A percentile compares a stretch with the other conserved stretches of the same genome.
Conservation (phyloP, 495 filamentous ascomycete species). For the Aspergillus sclerotioniger region DNA sequence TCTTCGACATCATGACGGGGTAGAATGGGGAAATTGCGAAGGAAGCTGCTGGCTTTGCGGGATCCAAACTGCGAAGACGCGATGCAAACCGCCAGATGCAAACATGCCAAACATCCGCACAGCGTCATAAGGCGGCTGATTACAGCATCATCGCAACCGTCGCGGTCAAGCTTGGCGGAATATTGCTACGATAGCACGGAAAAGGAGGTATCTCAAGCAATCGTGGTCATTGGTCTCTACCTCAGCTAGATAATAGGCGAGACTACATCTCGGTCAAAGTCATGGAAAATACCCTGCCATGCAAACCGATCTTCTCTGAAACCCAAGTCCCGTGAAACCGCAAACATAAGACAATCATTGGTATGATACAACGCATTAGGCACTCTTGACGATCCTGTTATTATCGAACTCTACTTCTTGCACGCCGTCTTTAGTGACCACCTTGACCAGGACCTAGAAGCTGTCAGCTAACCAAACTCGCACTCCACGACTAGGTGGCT, state of each 20-base stretch:
- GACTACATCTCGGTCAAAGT: conserved; percentile 19
- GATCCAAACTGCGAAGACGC: conserved; percentile 17
- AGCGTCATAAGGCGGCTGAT: conserved; percentile 13
- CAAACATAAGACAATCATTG: conserved; percentile 24
- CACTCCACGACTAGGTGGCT: not conserved
- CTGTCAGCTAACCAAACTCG: conserved; percentile 18
- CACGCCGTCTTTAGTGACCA: conserved; percentile 89
- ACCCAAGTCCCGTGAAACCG: conserved; percentile 27
- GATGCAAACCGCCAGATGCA: conserved; percentile 29
- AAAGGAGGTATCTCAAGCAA: not conserved
- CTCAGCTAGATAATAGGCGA: conserved; percentile 7
- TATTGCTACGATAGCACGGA: not conserved
- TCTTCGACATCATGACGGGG: conserved; percentile 63
- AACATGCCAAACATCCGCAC: conserved; percentile 41
- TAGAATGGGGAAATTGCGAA: conserved; percentile 11
- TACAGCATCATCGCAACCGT: not conserved
- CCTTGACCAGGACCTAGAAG: conserved; percentile 74
- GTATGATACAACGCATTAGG: conserved; percentile 56
- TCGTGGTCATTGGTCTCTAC: conserved; percentile 20
- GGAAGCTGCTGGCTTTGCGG: conserved; percentile 10
- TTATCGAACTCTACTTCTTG: conserved; percentile 76
- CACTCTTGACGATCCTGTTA: conserved; percentile 65
- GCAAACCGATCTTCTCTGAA: conserved; percentile 22
- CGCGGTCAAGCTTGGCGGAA: not conserved
- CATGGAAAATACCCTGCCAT: conserved; percentile 20